Evolutionary conservation across 1,284 basidiomycete species (phyloP).

Genomic region (Neotropicomus parvogracilis): DNA sequence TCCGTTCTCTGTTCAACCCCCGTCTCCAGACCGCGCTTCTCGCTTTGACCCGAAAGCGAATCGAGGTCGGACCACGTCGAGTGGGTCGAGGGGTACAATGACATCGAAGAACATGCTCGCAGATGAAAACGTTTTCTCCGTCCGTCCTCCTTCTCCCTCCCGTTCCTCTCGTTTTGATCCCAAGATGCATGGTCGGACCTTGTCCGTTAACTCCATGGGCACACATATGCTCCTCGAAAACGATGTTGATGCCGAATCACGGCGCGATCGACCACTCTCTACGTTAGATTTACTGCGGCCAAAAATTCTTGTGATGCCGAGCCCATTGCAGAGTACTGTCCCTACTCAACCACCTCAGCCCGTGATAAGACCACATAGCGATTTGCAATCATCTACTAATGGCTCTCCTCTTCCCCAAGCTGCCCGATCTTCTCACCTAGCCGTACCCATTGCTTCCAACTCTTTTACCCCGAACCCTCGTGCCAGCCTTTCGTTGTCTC

Average conservation of each 20-base stretch:
- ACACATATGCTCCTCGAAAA: constrained; percentile 60
- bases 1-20: constrained; percentile 28
- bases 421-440: constrained; percentile 51
- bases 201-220: constrained; percentile 64
- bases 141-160: constrained; percentile 55
- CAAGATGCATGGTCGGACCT: constrained; percentile 58
- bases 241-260: constrained; percentile 44
- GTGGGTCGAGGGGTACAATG: constrained; percentile 38
- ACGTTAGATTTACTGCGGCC: constrained; percentile 73
- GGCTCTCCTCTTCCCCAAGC: constrained; percentile 67
- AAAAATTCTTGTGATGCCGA: constrained; percentile 82
- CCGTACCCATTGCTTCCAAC: constrained; percentile 53
- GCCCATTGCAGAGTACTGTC: constrained; percentile 61
- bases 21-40: constrained; percentile 36
- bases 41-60: constrained; percentile 40
- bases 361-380: constrained; percentile 41
- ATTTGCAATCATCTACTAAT: constrained; percentile 61
- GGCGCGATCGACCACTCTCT: constrained; percentile 57
- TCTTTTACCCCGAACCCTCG: constrained; percentile 76
- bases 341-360: constrained; percentile 33
- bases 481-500: constrained; percentile 66
- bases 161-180: constrained; percentile 71
- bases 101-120: constrained; percentile 31
- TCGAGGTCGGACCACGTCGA: constrained; percentile 38
- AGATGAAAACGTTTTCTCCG: constrained; percentile 59